Conservation (phyloP, 2,329 filamentous ascomycete genomes). For the Colletotrichum sp. region DNA sequence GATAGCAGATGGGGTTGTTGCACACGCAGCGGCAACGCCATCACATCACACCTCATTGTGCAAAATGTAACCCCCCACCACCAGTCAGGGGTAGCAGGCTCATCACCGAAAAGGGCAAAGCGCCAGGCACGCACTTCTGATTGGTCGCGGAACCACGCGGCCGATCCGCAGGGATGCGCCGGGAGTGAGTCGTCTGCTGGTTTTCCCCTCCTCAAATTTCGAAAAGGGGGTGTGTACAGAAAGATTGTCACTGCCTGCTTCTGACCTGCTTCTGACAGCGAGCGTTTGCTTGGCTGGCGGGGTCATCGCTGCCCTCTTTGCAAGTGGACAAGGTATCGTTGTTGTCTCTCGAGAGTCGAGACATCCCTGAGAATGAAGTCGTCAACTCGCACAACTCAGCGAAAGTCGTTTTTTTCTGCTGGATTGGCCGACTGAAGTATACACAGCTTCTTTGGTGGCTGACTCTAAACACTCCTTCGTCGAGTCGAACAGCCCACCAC, state of each 20-base stretch:
- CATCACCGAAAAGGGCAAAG: conserved; percentile 32
- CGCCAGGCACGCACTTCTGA: conserved; percentile 42
- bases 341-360: not conserved
- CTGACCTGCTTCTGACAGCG: conserved; percentile 15
- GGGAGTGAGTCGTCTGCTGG: conserved; percentile 13
- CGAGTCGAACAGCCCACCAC: not conserved
- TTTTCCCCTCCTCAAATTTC: conserved; percentile 23
- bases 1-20: not conserved
- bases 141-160: conserved; percentile 42
- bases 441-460: not conserved
- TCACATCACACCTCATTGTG: not conserved
- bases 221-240: conserved; percentile 8
- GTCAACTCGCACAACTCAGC: not conserved
- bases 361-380: not conserved
- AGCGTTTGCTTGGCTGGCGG: not conserved
- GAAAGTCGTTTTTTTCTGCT: not conserved
- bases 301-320: not conserved
- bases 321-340: not conserved
- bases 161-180: conserved; percentile 31
- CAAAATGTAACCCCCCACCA: not conserved
- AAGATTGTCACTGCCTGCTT: conserved; percentile 22
- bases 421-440: not conserved
- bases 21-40: not conserved
- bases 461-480: not conserved
- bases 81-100: conserved; percentile 4